These are phyloP conservation scores for Begonia masoniana DNA, from an alignment of 306 rosid species.

Conservation along the genomic window DNA sequence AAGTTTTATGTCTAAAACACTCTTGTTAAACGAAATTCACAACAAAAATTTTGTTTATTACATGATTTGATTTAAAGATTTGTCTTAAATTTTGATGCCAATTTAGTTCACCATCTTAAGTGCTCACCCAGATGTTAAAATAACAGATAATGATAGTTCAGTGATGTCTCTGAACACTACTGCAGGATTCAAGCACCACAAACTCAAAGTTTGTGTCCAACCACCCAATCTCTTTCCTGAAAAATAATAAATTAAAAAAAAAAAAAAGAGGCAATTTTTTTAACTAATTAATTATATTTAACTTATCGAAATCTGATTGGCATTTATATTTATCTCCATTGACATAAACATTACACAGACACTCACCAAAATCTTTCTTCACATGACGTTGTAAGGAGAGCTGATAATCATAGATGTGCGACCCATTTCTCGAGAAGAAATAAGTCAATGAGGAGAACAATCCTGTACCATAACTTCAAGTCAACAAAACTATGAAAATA, in stretches of 20 bases:
- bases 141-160: slow-evolving; percentile 70
- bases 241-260: slow-evolving; percentile 3
- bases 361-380: slow-evolving; percentile 66
- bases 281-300: not conserved
- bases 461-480: slow-evolving; percentile 38
- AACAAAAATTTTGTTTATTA: too few species aligned
- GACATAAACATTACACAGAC: not conserved
- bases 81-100: too few species aligned
- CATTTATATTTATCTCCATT: not conserved
- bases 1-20: too few species aligned
- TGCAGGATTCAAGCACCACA: slow-evolving; percentile 97
- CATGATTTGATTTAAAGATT: too few species aligned
- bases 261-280: not conserved
- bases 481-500: slow-evolving; percentile 7
- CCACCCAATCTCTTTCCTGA: slow-evolving; percentile 55
- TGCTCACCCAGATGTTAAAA: slow-evolving; percentile 85
- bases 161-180: slow-evolving; percentile 90
- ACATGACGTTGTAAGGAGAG: slow-evolving; percentile 65
- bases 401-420: slow-evolving; percentile 77
- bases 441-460: slow-evolving; percentile 74
- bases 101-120: not conserved
- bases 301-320: too few species aligned
- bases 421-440: slow-evolving; percentile 88
- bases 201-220: slow-evolving; percentile 74
- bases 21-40: too few species aligned